Base-by-base conservation (phyloP, 2,329 filamentous ascomycete species). In the Colletotrichum magnum region DNA sequence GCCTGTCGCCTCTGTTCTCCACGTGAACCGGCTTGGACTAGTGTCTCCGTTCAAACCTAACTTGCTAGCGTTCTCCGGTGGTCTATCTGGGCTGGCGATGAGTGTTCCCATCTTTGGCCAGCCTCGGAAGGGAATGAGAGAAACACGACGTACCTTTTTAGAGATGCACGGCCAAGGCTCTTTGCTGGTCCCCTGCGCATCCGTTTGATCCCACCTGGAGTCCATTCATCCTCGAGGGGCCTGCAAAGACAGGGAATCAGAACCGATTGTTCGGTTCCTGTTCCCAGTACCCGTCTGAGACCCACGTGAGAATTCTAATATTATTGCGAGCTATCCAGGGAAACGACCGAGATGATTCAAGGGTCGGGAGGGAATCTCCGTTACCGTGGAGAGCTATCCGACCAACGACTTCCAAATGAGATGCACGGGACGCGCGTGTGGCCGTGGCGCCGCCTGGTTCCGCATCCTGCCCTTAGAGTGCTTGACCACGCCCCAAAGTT, bases 11-110 rank as follows among this genome's bases (percentile, higher is more conserved):
- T 57, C 56, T 61, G 6, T 26, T 47, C 36, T 60, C 67, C 67
- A 69, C 67, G 67, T 61, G 67, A 67, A 67, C 18, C 58, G 62
- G 57, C 43, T 45, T 52, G 18, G 24, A 52, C 57, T 67, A 69
- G 67, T 69, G 56, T 48, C 51, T n/a, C 57, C 47, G 62, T 51
- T 53, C 36, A 67, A 61, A 67, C 62, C 57, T 67, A 67, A 39
- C 32, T 32, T 48, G 43, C 51, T 69, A 53, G 57, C 45, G 67
- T 24, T 36, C 10, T 57, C 45, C 54, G 45, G 62, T 67, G 52
- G 62, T 66, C 57, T 62, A 36, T 62, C 59, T 62, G n/a, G 39
- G 6, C 32, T 36, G 4, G 32, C 32, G 32, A 36, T 36, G 32
- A 36, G 32, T 36, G 32, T 10, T 36, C 32, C 32, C 32, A 10